phyloP scores from a whole-genome alignment of 495 filamentous ascomycete species.

The Neurospora sp. region DNA sequence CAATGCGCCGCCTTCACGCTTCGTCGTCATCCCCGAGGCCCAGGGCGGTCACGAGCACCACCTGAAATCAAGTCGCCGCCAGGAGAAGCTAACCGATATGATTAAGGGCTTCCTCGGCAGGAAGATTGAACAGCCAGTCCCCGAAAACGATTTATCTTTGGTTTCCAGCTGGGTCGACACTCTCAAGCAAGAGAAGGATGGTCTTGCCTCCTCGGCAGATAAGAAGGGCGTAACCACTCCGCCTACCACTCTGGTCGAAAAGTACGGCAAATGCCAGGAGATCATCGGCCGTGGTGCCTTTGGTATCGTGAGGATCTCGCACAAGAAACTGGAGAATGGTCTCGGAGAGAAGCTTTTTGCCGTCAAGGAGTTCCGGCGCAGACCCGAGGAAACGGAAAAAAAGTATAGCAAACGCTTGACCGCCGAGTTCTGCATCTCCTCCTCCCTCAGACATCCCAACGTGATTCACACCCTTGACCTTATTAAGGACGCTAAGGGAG shows the following conservation, averaged over 20 bases:
- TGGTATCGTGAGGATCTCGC: conserved; percentile 95
- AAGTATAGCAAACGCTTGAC: conserved; percentile 97
- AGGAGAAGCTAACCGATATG: conserved; percentile 93
- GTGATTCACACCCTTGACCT: conserved; percentile 97
- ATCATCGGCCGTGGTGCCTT: conserved; percentile 96
- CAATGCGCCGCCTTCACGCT: conserved; percentile 29
- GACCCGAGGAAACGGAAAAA: conserved; percentile 86
- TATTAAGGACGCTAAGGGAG: conserved; percentile 89
- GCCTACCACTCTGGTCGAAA: conserved; percentile 79
- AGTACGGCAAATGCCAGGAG: conserved; percentile 98
- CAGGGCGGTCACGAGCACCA: conserved; percentile 71
- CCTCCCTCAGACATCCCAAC: conserved; percentile 90
- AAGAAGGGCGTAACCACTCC: conserved; percentile 69
- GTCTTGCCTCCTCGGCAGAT: conserved; percentile 40
- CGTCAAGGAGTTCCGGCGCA: conserved; percentile 94
- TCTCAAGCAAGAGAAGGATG: conserved; percentile 77
- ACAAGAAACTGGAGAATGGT: conserved; percentile 82
- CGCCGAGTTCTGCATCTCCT: conserved; percentile 99
- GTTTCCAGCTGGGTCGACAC: conserved; percentile 96
- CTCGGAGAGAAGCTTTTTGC: conserved; percentile 85
- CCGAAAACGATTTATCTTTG: conserved; percentile 78
- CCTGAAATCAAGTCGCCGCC: conserved; percentile 75
- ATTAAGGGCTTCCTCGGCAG: conserved; percentile 74
- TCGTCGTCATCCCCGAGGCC: conserved; percentile 27
- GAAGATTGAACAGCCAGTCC: conserved; percentile 54